Conservation (phyloP, 2,329 filamentous ascomycete species). For the Phyllosticta capitalensis region DNA sequence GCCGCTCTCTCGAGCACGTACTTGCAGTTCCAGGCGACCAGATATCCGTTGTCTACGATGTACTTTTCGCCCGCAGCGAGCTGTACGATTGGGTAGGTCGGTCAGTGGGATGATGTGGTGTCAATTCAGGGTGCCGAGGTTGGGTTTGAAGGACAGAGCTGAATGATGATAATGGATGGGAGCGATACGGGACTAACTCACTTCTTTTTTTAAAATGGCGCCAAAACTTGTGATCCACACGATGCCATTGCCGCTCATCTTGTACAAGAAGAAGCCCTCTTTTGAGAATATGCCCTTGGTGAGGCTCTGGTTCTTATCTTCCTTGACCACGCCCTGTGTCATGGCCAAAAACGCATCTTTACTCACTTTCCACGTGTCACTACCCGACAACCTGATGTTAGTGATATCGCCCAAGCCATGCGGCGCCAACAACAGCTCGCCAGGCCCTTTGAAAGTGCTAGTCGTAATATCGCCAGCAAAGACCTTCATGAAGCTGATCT, state of each 20-base stretch:
- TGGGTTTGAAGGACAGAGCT: no score
- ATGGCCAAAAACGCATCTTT: constrained; percentile 78
- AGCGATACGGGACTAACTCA: no score
- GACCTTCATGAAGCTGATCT: constrained; percentile 89
- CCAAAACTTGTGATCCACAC: constrained; percentile 90
- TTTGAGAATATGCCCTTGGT: constrained; percentile 90
- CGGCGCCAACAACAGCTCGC: constrained; percentile 79
- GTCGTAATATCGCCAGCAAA: constrained; percentile 67
- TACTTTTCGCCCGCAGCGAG: constrained; percentile 66
- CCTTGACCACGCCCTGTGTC: constrained; percentile 79
- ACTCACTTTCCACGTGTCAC: constrained; percentile 73
- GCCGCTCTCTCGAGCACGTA: constrained; percentile 85
- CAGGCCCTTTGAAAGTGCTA: constrained; percentile 79
- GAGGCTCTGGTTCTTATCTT: constrained; percentile 77
- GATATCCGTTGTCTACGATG: constrained; percentile 83
- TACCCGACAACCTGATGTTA: constrained; percentile 61
- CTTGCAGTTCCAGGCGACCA: constrained; percentile 95
- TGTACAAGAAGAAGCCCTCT: constrained; percentile 85
- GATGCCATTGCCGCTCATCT: constrained; percentile 69
- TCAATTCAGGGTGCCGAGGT: background rate
- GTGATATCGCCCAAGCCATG: constrained; percentile 75
- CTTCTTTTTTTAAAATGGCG: constrained; percentile 89
- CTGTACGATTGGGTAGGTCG: constrained; percentile 20
- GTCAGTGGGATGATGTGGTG: background rate
- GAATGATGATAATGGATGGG: no score